These are phyloP conservation scores for Salix dunnii DNA, from an alignment of 345 rosid genomes.

Conservation along the genomic window DNA sequence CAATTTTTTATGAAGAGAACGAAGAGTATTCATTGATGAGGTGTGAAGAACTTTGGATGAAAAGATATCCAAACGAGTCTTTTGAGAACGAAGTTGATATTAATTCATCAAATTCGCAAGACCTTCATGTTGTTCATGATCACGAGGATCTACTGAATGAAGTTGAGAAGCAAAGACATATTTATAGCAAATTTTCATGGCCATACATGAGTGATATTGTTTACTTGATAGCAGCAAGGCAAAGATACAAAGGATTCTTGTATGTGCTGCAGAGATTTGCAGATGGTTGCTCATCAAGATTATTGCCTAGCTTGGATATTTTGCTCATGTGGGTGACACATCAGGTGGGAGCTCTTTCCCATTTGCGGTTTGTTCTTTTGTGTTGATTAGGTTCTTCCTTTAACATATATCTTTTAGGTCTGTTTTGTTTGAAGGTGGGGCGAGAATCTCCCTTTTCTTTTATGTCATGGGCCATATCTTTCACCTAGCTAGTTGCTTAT, in stretches of 20 bases:
- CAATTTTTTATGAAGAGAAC: constrained; percentile 64
- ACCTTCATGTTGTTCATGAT: constrained; percentile 12
- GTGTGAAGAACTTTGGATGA: constrained; percentile 59
- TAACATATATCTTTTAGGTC: not conserved
- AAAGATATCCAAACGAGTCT: constrained; percentile 55
- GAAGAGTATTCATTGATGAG: constrained; percentile 75
- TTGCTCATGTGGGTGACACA: constrained; percentile 79
- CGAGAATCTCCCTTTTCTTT: not conserved
- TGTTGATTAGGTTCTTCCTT: not conserved
- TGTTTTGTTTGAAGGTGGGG: too few species aligned
- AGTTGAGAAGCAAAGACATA: constrained; percentile 46
- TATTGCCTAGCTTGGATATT: constrained; percentile 69
- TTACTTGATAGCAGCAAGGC: constrained; percentile 66
- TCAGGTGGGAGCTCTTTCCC: constrained; percentile 41
- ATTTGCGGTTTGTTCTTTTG: constrained; percentile 6
- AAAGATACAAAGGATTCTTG: constrained; percentile 74
- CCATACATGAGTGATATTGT: constrained; percentile 67
- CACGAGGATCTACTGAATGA: constrained; percentile 38
- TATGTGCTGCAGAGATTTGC: constrained; percentile 42
- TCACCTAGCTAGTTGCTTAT: not conserved
- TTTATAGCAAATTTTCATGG: constrained; percentile 52
- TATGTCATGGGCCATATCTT: not conserved
- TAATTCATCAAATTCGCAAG: constrained; percentile 20
- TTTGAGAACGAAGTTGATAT: constrained; percentile 62
- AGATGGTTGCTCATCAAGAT: constrained; percentile 34